A percentile compares a stretch with the other conserved stretches of the same genome.
Evolutionary conservation across 2,329 filamentous ascomycete species (phyloP).

Genomic region (Fonsecaea nubica): DNA sequence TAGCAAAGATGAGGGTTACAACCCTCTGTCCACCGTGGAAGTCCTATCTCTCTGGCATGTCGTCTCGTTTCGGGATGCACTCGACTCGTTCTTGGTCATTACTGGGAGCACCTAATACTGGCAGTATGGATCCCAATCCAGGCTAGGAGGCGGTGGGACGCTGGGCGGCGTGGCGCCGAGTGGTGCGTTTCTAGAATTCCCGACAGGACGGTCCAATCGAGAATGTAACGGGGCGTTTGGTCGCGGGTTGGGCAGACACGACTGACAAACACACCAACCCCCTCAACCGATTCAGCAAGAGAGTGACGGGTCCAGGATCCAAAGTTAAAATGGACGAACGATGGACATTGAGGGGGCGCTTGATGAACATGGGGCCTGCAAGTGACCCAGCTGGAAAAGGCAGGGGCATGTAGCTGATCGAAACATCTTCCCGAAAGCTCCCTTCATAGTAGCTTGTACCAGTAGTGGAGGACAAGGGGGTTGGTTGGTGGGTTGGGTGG

Average conservation of each 20-base stretch:
- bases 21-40: background rate
- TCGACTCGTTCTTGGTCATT: constrained; percentile 5
- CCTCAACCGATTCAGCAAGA: constrained; percentile 2
- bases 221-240: constrained; percentile 5
- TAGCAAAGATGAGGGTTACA: constrained; percentile 1
- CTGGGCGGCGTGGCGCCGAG: constrained; percentile 10
- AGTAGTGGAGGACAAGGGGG: background rate
- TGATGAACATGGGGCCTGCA: constrained; percentile 1
- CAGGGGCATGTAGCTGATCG: background rate
- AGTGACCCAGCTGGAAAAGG: background rate
- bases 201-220: constrained; percentile 20
- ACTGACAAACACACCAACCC: background rate
- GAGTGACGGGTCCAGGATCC: background rate
- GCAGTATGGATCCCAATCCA: constrained; percentile 1
- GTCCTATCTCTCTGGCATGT: background rate
- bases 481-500: no score
- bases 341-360: background rate
- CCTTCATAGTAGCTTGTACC: background rate
- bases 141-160: constrained; percentile 9
- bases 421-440: background rate
- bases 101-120: background rate
- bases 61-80: constrained; percentile 2
- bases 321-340: constrained; percentile 15
- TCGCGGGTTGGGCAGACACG: constrained; percentile 14
- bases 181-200: constrained; percentile 17